Conservation (phyloP, 108 stramenopile species). For the Cyclotella choctawhatcheeana region DNA sequence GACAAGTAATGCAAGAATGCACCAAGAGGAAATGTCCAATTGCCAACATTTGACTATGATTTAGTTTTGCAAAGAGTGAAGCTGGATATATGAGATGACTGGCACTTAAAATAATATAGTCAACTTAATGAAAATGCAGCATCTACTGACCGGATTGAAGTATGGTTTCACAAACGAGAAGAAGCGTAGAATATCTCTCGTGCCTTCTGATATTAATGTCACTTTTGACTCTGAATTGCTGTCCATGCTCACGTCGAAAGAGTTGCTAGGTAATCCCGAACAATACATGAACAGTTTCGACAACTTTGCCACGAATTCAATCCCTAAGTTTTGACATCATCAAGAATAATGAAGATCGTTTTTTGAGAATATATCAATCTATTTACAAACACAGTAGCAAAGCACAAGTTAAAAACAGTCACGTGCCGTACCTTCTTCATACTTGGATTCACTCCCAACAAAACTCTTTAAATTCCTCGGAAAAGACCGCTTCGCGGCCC, state of each 20-base stretch:
- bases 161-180: slow-evolving; percentile 84
- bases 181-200: slow-evolving; percentile 78
- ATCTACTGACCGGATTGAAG: slow-evolving; percentile 70
- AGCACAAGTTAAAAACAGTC: no score
- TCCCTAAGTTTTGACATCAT: no score
- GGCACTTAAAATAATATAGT: no score
- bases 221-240: background rate
- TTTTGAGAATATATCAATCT: no score
- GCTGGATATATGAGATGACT: no score
- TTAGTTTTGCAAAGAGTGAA: background rate
- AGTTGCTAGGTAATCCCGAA: slow-evolving; percentile 47
- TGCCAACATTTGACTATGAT: slow-evolving; percentile 72
- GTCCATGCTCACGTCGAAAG: slow-evolving; percentile 2
- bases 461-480: slow-evolving; percentile 78
- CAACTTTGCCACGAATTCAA: slow-evolving; percentile 84
- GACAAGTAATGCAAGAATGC: slow-evolving; percentile 88
- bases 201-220: slow-evolving; percentile 66
- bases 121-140: slow-evolving; percentile 11
- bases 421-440: slow-evolving; percentile 88
- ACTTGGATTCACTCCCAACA: slow-evolving; percentile 64
- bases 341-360: no score
- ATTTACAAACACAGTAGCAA: background rate
- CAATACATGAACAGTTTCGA: slow-evolving; percentile 82
- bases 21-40: slow-evolving; percentile 89
- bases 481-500: slow-evolving; percentile 63